Percentiles rank a stretch among this genome's conserved stretches.
phyloP scores from a whole-genome alignment of 257 asterid species.

The Solanum pinnatisectum region DNA sequence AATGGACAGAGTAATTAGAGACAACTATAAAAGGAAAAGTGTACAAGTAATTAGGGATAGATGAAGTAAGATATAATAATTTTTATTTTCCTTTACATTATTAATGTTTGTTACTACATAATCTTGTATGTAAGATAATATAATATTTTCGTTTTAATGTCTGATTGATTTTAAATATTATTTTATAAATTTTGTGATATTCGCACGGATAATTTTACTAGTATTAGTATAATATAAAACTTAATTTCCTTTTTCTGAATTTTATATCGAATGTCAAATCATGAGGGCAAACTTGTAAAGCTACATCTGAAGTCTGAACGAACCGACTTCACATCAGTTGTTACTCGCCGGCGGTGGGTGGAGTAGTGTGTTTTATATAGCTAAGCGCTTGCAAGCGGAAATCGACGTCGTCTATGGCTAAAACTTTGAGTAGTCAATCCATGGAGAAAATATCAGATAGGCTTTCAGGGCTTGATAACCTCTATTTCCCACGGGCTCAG shows the following conservation, averaged over 20 bases:
- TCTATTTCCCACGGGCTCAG: slow-evolving; percentile 83
- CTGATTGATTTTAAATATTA: too few relatives aligned
- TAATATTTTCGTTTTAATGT: too few relatives aligned
- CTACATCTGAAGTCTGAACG: neutral
- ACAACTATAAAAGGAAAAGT: too few relatives aligned
- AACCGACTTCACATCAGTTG: neutral
- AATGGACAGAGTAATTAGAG: too few relatives aligned
- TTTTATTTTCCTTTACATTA: too few relatives aligned
- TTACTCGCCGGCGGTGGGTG: neutral
- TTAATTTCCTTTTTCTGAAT: neutral
- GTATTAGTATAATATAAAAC: too few relatives aligned
- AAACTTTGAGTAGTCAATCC: slow-evolving; percentile 33
- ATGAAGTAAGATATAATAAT: too few relatives aligned
- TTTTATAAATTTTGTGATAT: too few relatives aligned
- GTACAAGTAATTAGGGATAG: too few relatives aligned
- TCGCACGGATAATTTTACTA: too few relatives aligned
- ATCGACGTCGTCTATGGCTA: neutral
- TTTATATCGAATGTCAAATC: neutral
- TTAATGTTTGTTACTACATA: too few relatives aligned
- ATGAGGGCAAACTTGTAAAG: neutral
- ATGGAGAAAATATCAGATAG: slow-evolving; percentile 51
- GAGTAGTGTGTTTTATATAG: neutral
- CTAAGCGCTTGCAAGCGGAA: neutral
- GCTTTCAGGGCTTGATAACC: slow-evolving; percentile 59
- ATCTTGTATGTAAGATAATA: too few relatives aligned